Percentiles rank a stretch among this genome's conserved stretches.
Evolutionary conservation across 352 stramenopile genomes (phyloP).

Genomic region (Phytophthora cactorum): DNA sequence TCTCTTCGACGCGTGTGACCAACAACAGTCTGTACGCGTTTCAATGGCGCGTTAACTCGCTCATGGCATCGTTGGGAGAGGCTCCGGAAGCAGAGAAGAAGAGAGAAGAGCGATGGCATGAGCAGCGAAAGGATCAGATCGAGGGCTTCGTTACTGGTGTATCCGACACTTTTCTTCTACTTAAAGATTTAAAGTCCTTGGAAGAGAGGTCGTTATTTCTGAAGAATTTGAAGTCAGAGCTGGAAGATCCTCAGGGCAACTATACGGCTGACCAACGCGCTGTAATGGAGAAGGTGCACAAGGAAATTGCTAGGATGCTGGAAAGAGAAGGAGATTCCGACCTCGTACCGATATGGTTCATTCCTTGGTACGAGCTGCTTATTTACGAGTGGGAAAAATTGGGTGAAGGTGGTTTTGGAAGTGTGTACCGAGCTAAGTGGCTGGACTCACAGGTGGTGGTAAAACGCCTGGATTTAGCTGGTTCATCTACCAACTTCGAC

Average conservation of each 20-base stretch:
- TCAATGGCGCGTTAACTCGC: too few relatives aligned
- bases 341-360: slow-evolving; percentile 14
- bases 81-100: too few relatives aligned
- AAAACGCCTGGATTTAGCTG: slow-evolving; percentile 2
- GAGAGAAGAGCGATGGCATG: too few relatives aligned
- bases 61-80: too few relatives aligned
- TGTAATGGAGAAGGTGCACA: neutral
- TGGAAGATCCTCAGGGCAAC: neutral
- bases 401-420: slow-evolving; percentile 11
- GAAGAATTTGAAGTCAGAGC: neutral
- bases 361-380: slow-evolving; percentile 18
- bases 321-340: neutral
- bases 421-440: slow-evolving; percentile 15
- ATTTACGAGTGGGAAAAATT: slow-evolving; percentile 10
- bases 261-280: slow-evolving; percentile 4
- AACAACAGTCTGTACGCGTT: too few relatives aligned
- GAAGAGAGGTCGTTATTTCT: too few relatives aligned
- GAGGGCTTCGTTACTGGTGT: too few relatives aligned
- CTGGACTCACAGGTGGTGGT: slow-evolving; percentile 18
- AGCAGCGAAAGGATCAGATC: too few relatives aligned
- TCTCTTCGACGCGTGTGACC: too few relatives aligned
- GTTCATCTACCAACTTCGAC: too few relatives aligned
- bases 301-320: neutral
- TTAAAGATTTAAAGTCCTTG: slow-evolving; percentile 3
- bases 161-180: neutral